These are phyloP conservation scores for Tetraselmis chui DNA, from an alignment of 139 green algal species.

Conservation along the genomic window DNA sequence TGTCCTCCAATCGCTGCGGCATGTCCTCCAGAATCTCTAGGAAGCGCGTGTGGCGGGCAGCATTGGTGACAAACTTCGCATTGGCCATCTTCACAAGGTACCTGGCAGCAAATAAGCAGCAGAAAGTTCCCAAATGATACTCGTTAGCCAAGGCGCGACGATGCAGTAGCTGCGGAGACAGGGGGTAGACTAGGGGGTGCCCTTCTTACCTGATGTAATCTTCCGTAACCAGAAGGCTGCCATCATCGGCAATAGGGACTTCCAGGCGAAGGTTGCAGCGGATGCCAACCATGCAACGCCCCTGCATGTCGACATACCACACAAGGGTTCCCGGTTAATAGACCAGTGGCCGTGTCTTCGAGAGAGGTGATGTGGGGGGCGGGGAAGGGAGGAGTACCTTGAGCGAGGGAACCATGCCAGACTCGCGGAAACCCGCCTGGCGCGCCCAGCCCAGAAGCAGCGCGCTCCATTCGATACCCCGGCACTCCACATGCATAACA, in stretches of 20 bases:
- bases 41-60: slow-evolving; percentile 35
- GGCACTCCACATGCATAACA: slow-evolving; percentile 61
- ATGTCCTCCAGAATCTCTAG: slow-evolving; percentile 5
- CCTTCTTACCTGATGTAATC: slow-evolving; percentile 29
- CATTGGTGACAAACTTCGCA: slow-evolving; percentile 57
- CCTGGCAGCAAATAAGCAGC: too few relatives aligned
- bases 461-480: slow-evolving; percentile 20
- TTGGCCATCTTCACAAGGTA: slow-evolving; percentile 44
- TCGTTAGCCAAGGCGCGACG: too few relatives aligned
- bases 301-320: neutral
- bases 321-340: too few relatives aligned
- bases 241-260: slow-evolving; percentile 46
- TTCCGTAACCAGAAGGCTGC: slow-evolving; percentile 43
- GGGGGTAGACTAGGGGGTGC: too few relatives aligned
- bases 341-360: too few relatives aligned
- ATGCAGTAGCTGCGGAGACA: too few relatives aligned
- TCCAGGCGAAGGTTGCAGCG: slow-evolving; percentile 65
- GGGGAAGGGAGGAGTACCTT: neutral
- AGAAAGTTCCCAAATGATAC: too few relatives aligned
- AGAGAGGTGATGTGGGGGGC: too few relatives aligned
- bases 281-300: slow-evolving; percentile 35
- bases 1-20: slow-evolving; percentile 17
- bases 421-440: slow-evolving; percentile 58
- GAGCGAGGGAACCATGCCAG: slow-evolving; percentile 19
- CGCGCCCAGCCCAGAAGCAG: slow-evolving; percentile 42